A percentile compares a stretch with the other conserved stretches of the same genome.
Evolutionary conservation across 1,139 yeast species (phyloP).

Genomic region (Taiozyma sp.): DNA sequence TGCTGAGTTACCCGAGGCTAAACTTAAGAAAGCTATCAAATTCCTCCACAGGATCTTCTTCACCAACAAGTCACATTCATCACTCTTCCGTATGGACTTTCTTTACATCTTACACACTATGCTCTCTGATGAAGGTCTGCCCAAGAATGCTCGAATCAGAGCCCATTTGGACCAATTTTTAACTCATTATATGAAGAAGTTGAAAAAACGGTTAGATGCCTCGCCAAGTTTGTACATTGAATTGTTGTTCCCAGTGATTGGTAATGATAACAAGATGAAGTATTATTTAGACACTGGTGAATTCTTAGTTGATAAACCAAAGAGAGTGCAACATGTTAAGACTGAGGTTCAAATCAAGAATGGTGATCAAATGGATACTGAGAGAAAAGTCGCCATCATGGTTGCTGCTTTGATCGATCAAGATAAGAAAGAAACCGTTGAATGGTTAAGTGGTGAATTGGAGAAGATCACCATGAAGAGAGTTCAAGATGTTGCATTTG

Average conservation of each 20-base stretch:
- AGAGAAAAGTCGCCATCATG: slow-evolving; percentile 39
- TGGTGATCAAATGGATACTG: slow-evolving; percentile 32
- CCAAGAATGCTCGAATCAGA: slow-evolving; percentile 35
- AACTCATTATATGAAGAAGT: slow-evolving; percentile 59
- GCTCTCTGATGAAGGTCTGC: slow-evolving; percentile 32
- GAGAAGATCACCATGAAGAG: slow-evolving; percentile 21
- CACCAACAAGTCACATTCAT: slow-evolving; percentile 53
- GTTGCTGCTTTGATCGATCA: slow-evolving; percentile 46
- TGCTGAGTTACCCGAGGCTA: slow-evolving; percentile 55
- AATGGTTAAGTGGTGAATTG: slow-evolving; percentile 41
- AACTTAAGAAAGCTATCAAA: slow-evolving; percentile 59
- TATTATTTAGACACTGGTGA: slow-evolving; percentile 55
- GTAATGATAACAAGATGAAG: slow-evolving; percentile 36
- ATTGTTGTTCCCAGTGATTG: slow-evolving; percentile 57
- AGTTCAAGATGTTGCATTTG: slow-evolving; percentile 12
- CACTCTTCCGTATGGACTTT: slow-evolving; percentile 72
- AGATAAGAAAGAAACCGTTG: slow-evolving; percentile 37
- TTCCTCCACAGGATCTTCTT: slow-evolving; percentile 74
- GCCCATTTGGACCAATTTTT: slow-evolving; percentile 64
- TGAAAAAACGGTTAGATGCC: slow-evolving; percentile 45
- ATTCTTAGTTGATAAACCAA: slow-evolving; percentile 20
- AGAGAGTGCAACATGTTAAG: slow-evolving; percentile 3
- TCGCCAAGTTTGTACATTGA: slow-evolving; percentile 64
- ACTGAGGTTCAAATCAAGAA: slow-evolving; percentile 18
- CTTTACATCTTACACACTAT: slow-evolving; percentile 50